These are phyloP conservation scores for Bruguiera sexangula DNA, from an alignment of 345 rosid genomes.

Conservation along the genomic window DNA sequence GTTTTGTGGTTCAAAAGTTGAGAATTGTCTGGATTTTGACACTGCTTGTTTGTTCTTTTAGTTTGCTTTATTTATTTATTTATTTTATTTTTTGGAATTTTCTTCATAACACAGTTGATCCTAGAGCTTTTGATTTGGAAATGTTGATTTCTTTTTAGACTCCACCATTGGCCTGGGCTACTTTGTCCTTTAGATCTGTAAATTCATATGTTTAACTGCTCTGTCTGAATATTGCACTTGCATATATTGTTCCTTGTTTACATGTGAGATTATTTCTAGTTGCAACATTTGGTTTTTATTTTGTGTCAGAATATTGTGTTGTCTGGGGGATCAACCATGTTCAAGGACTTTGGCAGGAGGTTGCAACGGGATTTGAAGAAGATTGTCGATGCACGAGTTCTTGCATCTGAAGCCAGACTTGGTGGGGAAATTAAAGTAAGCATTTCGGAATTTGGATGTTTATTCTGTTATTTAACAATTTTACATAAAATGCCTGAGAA, in stretches of 20 bases:
- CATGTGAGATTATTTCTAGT: neutral
- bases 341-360: slow-evolving; percentile 96
- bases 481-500: slow-evolving; percentile 5
- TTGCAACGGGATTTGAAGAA: slow-evolving; percentile 94
- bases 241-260: neutral
- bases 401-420: slow-evolving; percentile 71
- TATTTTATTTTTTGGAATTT: too few relatives aligned
- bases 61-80: neutral
- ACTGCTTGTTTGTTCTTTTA: neutral
- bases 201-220: neutral
- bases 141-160: neutral
- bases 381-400: slow-evolving; percentile 90
- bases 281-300: slow-evolving; percentile 12
- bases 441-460: neutral
- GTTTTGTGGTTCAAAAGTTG: neutral
- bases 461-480: neutral
- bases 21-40: neutral
- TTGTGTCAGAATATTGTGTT: slow-evolving; percentile 78
- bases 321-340: slow-evolving; percentile 99
- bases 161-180: neutral
- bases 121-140: neutral
- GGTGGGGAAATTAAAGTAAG: slow-evolving; percentile 74
- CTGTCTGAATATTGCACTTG: neutral
- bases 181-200: neutral
- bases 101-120: neutral